phyloP scores from a whole-genome alignment of 257 asterid species.

The Capsicum baccatum region DNA sequence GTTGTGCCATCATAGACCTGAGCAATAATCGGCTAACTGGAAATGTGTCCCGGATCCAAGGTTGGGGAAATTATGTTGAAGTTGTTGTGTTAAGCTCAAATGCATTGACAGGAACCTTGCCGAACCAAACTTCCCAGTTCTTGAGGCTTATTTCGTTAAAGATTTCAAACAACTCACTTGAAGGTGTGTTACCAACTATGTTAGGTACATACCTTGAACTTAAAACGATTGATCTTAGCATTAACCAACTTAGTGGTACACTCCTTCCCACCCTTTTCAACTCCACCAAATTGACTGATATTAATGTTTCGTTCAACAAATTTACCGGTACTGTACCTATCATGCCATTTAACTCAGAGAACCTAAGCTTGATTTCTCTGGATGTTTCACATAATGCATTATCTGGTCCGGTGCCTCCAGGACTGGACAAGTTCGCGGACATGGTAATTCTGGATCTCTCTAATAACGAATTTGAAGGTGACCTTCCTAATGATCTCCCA shows the following conservation, averaged over 20 bases:
- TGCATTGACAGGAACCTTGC: constrained; percentile 56
- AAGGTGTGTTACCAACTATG: constrained; percentile 62
- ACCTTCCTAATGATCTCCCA: constrained; percentile 66
- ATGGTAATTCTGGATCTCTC: constrained; percentile 67
- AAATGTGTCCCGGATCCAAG: constrained; percentile 63
- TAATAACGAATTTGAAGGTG: constrained; percentile 67
- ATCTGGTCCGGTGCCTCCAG: constrained; percentile 59
- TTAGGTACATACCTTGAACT: constrained; percentile 71
- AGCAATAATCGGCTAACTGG: constrained; percentile 76
- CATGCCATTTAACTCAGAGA: constrained; percentile 36
- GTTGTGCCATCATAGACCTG: constrained; percentile 70
- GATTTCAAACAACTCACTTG: constrained; percentile 80
- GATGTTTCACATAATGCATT: constrained; percentile 75
- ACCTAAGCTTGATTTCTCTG: constrained; percentile 51
- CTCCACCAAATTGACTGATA: constrained; percentile 51
- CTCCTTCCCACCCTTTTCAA: constrained; percentile 66
- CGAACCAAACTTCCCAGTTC: constrained; percentile 67
- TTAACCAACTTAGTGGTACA: constrained; percentile 58
- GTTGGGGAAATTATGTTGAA: constrained; percentile 85
- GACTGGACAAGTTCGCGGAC: constrained; percentile 53
- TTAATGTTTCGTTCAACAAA: constrained; percentile 71
- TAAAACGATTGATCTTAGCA: constrained; percentile 64
- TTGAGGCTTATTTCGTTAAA: constrained; percentile 74
- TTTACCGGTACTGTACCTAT: constrained; percentile 64
- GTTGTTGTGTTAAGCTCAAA: constrained; percentile 75